Evolutionary conservation across 495 filamentous ascomycete genomes (phyloP).

Genomic region (Trichoderma virens): DNA sequence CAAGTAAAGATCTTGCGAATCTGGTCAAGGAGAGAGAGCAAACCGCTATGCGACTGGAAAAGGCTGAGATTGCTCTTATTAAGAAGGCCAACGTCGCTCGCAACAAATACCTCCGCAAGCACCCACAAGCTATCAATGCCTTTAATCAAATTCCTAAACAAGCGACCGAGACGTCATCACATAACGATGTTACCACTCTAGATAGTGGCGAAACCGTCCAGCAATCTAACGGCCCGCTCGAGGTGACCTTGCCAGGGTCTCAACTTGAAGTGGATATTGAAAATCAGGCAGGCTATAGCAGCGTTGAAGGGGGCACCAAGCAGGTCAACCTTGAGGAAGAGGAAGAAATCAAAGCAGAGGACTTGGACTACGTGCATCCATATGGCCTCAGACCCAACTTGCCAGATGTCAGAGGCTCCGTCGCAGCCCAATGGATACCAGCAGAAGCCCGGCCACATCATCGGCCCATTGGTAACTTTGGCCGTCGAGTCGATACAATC

Average conservation of each 20-base stretch:
- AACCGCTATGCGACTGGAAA: conserved; percentile 53
- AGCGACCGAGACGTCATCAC: conserved; percentile 25
- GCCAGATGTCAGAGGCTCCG: conserved; percentile 49
- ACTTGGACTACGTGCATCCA: conserved; percentile 26
- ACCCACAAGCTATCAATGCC: conserved; percentile 32
- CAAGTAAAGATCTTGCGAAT: conserved; percentile 47
- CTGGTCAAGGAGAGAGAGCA: conserved; percentile 54
- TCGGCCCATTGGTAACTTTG: conserved; percentile 43
- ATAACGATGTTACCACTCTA: neutral
- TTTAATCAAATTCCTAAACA: neutral
- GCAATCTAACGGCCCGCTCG: neutral
- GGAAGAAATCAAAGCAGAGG: neutral
- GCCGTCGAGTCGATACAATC: conserved; percentile 66
- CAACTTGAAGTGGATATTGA: neutral
- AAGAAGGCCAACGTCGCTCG: conserved; percentile 50
- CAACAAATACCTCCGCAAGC: conserved; percentile 35
- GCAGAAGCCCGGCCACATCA: conserved; percentile 48
- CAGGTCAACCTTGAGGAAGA: neutral
- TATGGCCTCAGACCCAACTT: conserved; percentile 33
- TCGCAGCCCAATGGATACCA: conserved; percentile 73
- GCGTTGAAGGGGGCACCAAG: neutral
- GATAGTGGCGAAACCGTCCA: neutral
- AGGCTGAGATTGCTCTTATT: conserved; percentile 59
- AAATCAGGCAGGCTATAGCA: neutral
- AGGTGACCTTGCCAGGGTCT: neutral